These are phyloP conservation scores for Chaetoscypha palmicola DNA, from an alignment of 2,329 filamentous ascomycete genomes.

Conservation along the genomic window DNA sequence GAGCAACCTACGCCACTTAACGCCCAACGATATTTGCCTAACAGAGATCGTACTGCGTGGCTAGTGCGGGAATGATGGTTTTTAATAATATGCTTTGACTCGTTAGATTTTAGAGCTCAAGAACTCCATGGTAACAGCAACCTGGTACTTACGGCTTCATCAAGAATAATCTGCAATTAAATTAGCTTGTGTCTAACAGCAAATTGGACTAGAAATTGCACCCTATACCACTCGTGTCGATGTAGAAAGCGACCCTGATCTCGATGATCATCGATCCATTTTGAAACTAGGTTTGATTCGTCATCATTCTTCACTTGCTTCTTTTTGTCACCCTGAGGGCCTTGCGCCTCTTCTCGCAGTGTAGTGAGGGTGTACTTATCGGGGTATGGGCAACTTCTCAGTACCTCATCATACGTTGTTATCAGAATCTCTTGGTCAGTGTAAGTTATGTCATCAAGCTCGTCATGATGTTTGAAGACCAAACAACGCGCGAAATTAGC, in stretches of 20 bases:
- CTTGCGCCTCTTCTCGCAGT: neutral
- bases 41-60: slow-evolving; percentile 33
- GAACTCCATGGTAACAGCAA: neutral
- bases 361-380: neutral
- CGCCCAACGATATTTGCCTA: slow-evolving; percentile 12
- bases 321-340: too few species aligned
- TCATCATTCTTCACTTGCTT: neutral
- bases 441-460: too few species aligned
- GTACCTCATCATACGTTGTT: too few species aligned
- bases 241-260: slow-evolving; percentile 25
- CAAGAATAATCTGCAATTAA: slow-evolving; percentile 37
- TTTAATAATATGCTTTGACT: slow-evolving; percentile 39
- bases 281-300: neutral
- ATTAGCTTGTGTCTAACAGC: neutral
- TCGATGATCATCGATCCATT: neutral
- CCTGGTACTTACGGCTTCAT: slow-evolving; percentile 42
- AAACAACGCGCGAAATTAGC: too few species aligned
- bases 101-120: neutral
- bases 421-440: too few species aligned
- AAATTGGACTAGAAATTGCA: neutral
- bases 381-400: neutral
- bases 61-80: slow-evolving; percentile 34
- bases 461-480: too few species aligned
- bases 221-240: slow-evolving; percentile 36
- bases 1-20: slow-evolving; percentile 13